Conservation (phyloP, 495 filamentous ascomycete genomes). For the Penicillium canariense region DNA sequence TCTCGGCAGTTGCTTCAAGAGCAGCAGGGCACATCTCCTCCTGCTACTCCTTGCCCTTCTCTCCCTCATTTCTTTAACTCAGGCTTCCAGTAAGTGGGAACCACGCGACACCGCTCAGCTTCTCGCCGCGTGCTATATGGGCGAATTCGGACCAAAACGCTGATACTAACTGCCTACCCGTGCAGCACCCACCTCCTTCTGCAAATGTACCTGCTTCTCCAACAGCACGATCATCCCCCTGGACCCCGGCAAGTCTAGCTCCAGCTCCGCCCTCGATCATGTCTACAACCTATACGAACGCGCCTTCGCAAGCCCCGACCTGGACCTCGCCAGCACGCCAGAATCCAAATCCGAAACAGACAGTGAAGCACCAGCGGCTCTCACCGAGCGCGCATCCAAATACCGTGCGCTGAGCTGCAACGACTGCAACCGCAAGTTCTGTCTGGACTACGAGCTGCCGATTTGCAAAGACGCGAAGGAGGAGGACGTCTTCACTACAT, state of each 20-base stretch:
- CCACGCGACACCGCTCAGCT: not conserved
- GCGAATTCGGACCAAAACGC: not conserved
- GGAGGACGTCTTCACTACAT: slow-evolving; percentile 83
- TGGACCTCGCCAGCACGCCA: slow-evolving; percentile 7
- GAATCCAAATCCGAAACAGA: slow-evolving; percentile 2
- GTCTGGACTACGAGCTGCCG: slow-evolving; percentile 76
- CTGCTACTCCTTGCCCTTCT: slow-evolving; percentile 25
- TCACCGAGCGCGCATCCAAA: slow-evolving; percentile 27
- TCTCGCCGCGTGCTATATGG: not conserved
- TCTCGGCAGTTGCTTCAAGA: not conserved
- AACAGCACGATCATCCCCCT: slow-evolving; percentile 84
- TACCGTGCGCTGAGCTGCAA: slow-evolving; percentile 59
- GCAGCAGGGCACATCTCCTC: slow-evolving; percentile 11
- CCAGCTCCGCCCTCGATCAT: slow-evolving; percentile 20
- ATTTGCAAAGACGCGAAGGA: slow-evolving; percentile 84
- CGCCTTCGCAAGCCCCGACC: slow-evolving; percentile 1
- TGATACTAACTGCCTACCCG: slow-evolving; percentile 13
- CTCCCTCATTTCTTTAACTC: slow-evolving; percentile 25
- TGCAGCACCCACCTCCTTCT: slow-evolving; percentile 74
- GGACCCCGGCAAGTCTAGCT: slow-evolving; percentile 29
- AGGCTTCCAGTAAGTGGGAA: slow-evolving; percentile 33
- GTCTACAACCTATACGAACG: slow-evolving; percentile 27
- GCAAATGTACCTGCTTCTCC: slow-evolving; percentile 94
- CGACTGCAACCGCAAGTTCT: slow-evolving; percentile 91
- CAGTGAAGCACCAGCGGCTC: too few species aligned